phyloP scores from a whole-genome alignment of 208 protist genomes.

The Trichomonas gallinae region DNA sequence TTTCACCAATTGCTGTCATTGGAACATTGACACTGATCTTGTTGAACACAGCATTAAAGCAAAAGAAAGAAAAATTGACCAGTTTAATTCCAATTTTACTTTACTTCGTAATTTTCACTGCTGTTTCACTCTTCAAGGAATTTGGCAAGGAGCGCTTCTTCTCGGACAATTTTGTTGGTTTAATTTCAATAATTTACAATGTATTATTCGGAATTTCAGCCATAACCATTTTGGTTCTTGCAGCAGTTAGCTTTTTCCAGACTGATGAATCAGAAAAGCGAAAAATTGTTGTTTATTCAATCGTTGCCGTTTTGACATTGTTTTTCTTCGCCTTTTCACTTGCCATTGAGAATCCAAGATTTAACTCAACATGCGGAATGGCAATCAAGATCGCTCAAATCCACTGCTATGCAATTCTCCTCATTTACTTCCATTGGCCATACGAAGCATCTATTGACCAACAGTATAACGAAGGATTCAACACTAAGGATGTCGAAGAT shows the following conservation, averaged over 20 bases:
- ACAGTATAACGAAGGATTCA: neutral
- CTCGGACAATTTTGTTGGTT: neutral
- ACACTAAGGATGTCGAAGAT: neutral
- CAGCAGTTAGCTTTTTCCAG: neutral
- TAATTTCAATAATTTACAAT: neutral
- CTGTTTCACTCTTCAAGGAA: neutral
- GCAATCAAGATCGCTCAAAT: neutral
- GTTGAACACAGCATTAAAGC: neutral
- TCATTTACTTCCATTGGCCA: neutral
- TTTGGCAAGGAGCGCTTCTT: neutral
- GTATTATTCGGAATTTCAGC: neutral
- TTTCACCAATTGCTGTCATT: neutral
- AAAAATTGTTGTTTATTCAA: neutral
- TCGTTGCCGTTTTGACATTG: neutral
- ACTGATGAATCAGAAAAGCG: neutral
- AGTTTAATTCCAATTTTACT: neutral
- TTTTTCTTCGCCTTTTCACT: neutral
- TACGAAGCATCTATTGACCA: constrained; percentile 1
- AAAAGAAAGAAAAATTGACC: neutral
- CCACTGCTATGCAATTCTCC: neutral
- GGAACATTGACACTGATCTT: neutral
- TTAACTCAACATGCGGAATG: neutral
- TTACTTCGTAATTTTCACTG: neutral
- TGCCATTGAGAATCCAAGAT: neutral
- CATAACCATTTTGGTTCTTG: neutral